These are phyloP conservation scores for Penicillium polonicum DNA, from an alignment of 2,329 filamentous ascomycete genomes.

Conservation along the genomic window DNA sequence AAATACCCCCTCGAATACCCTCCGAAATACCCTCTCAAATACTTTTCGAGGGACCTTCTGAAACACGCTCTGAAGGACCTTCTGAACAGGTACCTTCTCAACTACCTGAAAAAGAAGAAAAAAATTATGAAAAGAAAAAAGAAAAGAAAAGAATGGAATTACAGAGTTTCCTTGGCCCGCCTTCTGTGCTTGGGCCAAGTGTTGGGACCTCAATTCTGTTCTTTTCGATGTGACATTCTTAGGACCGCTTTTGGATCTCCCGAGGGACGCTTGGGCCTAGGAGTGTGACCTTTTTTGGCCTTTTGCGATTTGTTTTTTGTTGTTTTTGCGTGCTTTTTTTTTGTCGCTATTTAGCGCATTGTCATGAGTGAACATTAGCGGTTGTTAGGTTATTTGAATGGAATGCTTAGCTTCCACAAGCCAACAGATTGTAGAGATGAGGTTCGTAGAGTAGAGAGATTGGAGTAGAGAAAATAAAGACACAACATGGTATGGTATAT, in stretches of 20 bases:
- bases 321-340: not conserved
- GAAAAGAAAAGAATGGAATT: not conserved
- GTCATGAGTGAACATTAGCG: not conserved
- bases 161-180: not conserved
- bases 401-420: not conserved
- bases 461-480: not conserved
- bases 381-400: not conserved
- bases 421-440: not conserved
- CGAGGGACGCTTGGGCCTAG: not conserved
- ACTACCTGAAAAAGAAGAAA: too few species aligned
- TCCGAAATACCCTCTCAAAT: too few species aligned
- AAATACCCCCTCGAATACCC: too few species aligned
- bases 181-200: not conserved
- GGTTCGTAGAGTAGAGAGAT: not conserved
- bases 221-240: not conserved
- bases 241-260: not conserved
- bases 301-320: not conserved
- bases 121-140: not conserved
- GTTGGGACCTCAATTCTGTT: not conserved
- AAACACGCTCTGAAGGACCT: too few species aligned
- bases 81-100: too few species aligned
- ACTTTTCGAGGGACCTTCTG: too few species aligned
- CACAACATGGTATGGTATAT: not conserved
- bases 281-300: not conserved
- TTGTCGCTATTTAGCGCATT: not conserved